A percentile compares a stretch with the other conserved stretches of the same genome.
phyloP scores from a whole-genome alignment of 345 rosid genomes.

The Noccaea caerulescens region DNA sequence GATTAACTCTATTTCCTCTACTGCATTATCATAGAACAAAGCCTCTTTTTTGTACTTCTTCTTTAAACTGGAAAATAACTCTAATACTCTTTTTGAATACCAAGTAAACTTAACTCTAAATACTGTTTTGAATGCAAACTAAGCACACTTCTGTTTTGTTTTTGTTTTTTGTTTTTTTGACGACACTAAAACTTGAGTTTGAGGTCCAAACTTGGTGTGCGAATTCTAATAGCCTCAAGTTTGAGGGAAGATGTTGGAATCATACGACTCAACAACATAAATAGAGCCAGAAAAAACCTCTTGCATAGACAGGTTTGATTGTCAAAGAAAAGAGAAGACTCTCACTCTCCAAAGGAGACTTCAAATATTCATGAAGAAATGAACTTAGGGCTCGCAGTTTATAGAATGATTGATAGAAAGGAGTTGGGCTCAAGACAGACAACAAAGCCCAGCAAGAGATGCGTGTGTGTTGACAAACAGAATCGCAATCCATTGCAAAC shows the following conservation, averaged over 20 bases:
- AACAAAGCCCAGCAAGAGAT: not conserved
- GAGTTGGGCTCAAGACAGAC: not conserved
- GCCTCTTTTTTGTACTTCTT: not conserved
- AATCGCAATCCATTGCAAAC: too few species aligned
- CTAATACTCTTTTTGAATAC: too few species aligned
- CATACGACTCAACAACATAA: not conserved
- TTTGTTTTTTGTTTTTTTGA: too few species aligned
- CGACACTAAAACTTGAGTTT: too few species aligned
- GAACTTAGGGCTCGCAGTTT: not conserved
- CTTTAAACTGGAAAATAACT: too few species aligned
- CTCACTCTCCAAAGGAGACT: too few species aligned
- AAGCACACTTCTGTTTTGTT: too few species aligned
- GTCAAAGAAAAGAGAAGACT: not conserved
- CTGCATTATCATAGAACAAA: not conserved
- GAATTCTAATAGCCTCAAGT: not conserved
- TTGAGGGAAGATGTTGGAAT: not conserved
- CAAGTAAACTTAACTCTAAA: too few species aligned
- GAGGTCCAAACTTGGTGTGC: not conserved
- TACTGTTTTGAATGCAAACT: too few species aligned
- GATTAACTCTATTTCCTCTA: not conserved
- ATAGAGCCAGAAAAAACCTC: too few species aligned
- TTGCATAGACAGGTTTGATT: too few species aligned
- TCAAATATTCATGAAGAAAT: not conserved
- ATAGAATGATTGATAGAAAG: not conserved
- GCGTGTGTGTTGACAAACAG: too few species aligned